Evolutionary conservation across 306 rosid genomes (phyloP), one percentile per base, ranked within the genome.

Genomic region (Prunus dulcis): DNA sequence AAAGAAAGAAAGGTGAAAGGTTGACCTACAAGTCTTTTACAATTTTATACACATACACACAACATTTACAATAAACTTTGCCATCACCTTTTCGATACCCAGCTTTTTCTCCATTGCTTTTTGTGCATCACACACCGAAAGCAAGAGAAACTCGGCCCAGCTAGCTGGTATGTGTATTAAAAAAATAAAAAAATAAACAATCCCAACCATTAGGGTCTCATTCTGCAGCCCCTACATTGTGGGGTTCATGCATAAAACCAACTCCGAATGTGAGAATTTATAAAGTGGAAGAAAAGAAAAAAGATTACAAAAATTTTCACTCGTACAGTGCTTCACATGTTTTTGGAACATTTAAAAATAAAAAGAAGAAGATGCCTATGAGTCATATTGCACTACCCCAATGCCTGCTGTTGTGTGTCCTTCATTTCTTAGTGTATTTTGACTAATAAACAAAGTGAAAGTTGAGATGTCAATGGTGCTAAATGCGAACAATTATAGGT

Each of bases 61-160:
- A 76, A 38, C 19, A 66, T 75, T 41, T 76, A 38, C 14, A 19
- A 11, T 60, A 50, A 28, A 34, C 57, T 15, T 79, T 34, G 68
- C 63, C 28, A 19, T 50, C 20, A 28, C 73, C 49, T 64, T 69
- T 63, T 43, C 60, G 25, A 46, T 49, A 13, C 32, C 65, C 57
- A 53, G n/a, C 74, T 71, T 74, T 80, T 58, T 70, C 61, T 75
- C n/a, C 80, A 64, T 79, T 75, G 78, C 63, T 71, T 64, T 78
- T 75, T 75, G 76, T 71, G 81, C 86, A 49, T 61, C 82, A 53
- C 19, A 20, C 74, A 47, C 49, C 69, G 22, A 38, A 52, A 46
- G 6, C 43, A 51, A 15, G 27, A 34, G n/a, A 23, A 15, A 22
- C 45, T 18, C 12, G 49, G 62, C 25, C 34, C n/a, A 67, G 2